These are phyloP conservation scores for Podospora tetraspora DNA, from an alignment of 495 filamentous ascomycete genomes.

Conservation along the genomic window DNA sequence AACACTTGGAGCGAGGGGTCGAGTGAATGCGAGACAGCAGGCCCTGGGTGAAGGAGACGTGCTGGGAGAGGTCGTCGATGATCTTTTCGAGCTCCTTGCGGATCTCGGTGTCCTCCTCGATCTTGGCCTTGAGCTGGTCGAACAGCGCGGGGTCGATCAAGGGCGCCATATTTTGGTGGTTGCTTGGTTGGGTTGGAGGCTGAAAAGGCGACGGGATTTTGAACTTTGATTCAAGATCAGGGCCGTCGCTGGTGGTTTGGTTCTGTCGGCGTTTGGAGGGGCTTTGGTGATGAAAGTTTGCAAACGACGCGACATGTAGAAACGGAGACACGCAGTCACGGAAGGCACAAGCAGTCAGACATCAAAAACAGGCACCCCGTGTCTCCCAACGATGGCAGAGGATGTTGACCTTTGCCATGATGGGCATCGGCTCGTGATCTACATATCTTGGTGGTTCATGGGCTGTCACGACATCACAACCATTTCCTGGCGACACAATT, in stretches of 20 bases:
- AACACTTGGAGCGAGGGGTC: slow-evolving; percentile 71
- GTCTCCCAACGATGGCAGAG: not conserved
- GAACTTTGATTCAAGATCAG: not conserved
- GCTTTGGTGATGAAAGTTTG: not conserved
- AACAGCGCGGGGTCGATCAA: slow-evolving; percentile 81
- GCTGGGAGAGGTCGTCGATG: slow-evolving; percentile 64
- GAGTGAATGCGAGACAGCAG: slow-evolving; percentile 85
- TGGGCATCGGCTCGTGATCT: not conserved
- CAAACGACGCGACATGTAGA: not conserved
- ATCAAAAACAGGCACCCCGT: not conserved
- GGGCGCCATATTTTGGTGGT: slow-evolving; percentile 10
- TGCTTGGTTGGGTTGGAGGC: not conserved
- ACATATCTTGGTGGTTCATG: not conserved
- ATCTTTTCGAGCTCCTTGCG: slow-evolving; percentile 81
- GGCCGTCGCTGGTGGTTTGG: not conserved
- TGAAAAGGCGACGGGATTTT: not conserved
- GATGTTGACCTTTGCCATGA: not conserved
- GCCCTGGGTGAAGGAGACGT: slow-evolving; percentile 65
- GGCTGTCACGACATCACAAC: not conserved
- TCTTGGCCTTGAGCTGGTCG: slow-evolving; percentile 76
- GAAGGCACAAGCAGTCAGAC: not conserved
- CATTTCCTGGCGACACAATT: not conserved
- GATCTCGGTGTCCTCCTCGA: slow-evolving; percentile 77
- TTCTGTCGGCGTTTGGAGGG: not conserved
- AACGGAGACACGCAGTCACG: not conserved